These are phyloP conservation scores for Pontederia paniculata DNA, from an alignment of 176 grass and related monocot genomes.

Conservation along the genomic window DNA sequence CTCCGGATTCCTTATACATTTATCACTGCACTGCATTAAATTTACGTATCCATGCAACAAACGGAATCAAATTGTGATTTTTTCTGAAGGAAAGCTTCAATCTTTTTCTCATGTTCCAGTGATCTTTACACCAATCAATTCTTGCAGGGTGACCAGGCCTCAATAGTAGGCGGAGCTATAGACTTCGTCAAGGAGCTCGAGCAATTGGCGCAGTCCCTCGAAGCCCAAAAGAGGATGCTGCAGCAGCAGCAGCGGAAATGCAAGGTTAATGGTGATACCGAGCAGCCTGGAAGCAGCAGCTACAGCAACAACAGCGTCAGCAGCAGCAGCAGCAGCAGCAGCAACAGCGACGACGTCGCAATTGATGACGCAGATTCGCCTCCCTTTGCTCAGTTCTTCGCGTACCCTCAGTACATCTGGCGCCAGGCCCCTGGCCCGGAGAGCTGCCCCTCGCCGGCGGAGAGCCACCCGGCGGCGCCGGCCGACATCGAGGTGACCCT, in stretches of 20 bases:
- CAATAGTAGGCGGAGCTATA: constrained; percentile 83
- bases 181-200: constrained; percentile 93
- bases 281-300: too few species aligned
- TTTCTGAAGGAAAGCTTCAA: too few species aligned
- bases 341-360: constrained; percentile 5
- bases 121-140: constrained; percentile 11
- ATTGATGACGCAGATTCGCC: neutral
- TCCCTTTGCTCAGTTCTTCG: constrained; percentile 76
- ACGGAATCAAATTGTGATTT: too few species aligned
- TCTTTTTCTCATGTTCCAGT: constrained; percentile 7
- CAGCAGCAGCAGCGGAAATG: constrained; percentile 1
- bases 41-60: neutral
- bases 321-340: constrained; percentile 25
- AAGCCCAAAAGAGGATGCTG: constrained; percentile 48
- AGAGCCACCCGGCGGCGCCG: constrained; percentile 18
- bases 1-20: neutral
- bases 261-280: constrained; percentile 3
- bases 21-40: neutral
- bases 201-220: constrained; percentile 76
- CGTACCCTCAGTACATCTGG: constrained; percentile 67
- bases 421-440: constrained; percentile 23
- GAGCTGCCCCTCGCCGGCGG: neutral
- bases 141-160: constrained; percentile 83
- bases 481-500: constrained; percentile 80
- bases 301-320: constrained; percentile 21